Base-by-base conservation (phyloP, 805 yeast species). In the Pichia eremophila region DNA sequence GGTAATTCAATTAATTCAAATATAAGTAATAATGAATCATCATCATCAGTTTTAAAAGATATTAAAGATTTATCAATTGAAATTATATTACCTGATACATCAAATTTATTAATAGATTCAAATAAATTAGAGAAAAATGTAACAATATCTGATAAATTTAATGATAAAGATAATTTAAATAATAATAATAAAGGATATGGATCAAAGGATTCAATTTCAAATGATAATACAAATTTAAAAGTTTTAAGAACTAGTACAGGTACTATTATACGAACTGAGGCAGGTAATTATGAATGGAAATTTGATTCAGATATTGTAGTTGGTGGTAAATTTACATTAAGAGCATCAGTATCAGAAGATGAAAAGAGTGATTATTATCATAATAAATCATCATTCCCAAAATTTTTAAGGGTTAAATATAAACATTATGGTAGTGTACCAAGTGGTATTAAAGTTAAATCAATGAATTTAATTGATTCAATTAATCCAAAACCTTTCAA, bases 361-460 rank as follows among this genome's bases (percentile, higher is more conserved):
- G 31, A 36, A 17, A 12, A 38, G 3, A 19, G 4, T 19, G 22
- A 19, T 19, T 3, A 19, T 19, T 4, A 19, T 19, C 3, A 19
- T 19, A 19, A 19, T 19, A 19, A 19, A 19, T 19, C 22, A 19
- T 19, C 47, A 3, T 19, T 66, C 41, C 83, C 82, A 1, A 59
- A 65, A 28, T 73, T 69, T 51, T 60, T 82, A 28, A 67, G 72
- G 18, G 60, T 83, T 9, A 63, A 71, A 7, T 88, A 84, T 57
- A 53, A 68, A 11, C 72, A 81, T 54, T 77, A 78, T 52, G 96
- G 95, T 0, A 70, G 75, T 8, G 71, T 86, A 2, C 85, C 93
- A 1, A 84, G 95, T 61, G 89, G 91, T 1, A 66, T 85, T 39
- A 78, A 77, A 55, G 83, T 89, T 2, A 82, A 77, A 12, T 71